Evolutionary conservation across 2,329 filamentous ascomycete genomes (phyloP).

Genomic region (Simplicillium aogashimaense): DNA sequence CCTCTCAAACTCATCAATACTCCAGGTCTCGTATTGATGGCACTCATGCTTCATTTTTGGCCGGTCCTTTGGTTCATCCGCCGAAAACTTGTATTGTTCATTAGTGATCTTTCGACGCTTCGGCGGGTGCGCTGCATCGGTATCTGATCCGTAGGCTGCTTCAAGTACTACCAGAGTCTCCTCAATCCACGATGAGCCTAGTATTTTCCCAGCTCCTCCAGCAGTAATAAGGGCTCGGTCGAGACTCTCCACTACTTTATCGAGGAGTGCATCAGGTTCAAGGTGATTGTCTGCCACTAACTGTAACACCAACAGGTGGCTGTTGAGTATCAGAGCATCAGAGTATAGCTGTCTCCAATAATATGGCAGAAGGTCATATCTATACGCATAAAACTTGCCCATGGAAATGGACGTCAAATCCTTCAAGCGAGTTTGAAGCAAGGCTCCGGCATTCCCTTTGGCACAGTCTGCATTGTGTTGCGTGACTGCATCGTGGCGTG

Average conservation of each 20-base stretch:
- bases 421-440: slow-evolving; percentile 27
- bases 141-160: slow-evolving; percentile 10
- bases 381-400: slow-evolving; percentile 59
- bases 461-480: no score
- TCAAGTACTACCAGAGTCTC: slow-evolving; percentile 34
- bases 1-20: slow-evolving; percentile 49
- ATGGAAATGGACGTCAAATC: slow-evolving; percentile 51
- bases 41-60: slow-evolving; percentile 16
- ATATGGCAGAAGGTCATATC: slow-evolving; percentile 54
- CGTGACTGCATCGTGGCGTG: no score
- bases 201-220: slow-evolving; percentile 44
- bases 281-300: neutral
- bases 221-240: slow-evolving; percentile 72
- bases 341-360: slow-evolving; percentile 66
- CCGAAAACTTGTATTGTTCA: slow-evolving; percentile 13
- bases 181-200: slow-evolving; percentile 44
- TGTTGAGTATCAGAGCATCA: slow-evolving; percentile 58
- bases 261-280: slow-evolving; percentile 24
- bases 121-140: slow-evolving; percentile 3
- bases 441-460: no score
- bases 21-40: slow-evolving; percentile 26
- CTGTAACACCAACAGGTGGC: slow-evolving; percentile 25
- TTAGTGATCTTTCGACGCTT: slow-evolving; percentile 4
- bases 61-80: slow-evolving; percentile 16
- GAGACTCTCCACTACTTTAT: slow-evolving; percentile 52